Evolutionary conservation across 164 flowering plant genomes (phyloP).

Genomic region (Vitis amurensis): DNA sequence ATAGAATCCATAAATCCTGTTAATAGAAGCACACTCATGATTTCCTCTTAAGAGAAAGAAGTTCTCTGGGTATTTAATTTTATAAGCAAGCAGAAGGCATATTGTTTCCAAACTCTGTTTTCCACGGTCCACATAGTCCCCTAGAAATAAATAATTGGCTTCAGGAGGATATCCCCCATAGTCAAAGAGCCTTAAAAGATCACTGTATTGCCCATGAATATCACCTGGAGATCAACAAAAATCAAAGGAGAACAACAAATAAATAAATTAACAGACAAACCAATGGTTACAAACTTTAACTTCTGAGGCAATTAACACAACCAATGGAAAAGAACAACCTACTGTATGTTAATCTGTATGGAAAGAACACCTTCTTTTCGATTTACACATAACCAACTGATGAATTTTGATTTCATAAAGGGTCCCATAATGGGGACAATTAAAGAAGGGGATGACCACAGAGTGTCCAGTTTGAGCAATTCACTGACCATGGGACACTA

Average conservation of each 20-base stretch:
- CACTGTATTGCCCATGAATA: conserved; percentile 83
- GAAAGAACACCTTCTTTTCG: too few relatives aligned
- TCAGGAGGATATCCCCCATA: conserved; percentile 81
- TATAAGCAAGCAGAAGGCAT: conserved; percentile 81
- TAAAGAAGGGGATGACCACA: too few relatives aligned
- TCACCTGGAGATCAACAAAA: conserved; percentile 54
- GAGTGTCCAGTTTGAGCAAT: too few relatives aligned
- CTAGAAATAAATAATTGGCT: conserved; percentile 75
- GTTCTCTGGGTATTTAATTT: conserved; percentile 79
- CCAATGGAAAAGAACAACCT: too few relatives aligned
- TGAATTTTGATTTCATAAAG: too few relatives aligned
- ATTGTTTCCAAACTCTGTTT: conserved; percentile 84
- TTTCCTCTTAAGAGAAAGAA: conserved; percentile 80
- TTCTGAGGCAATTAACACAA: too few relatives aligned
- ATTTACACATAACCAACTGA: too few relatives aligned
- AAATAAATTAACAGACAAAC: too few relatives aligned
- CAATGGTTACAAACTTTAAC: too few relatives aligned
- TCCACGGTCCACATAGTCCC: conserved; percentile 90
- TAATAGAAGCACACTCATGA: conserved; percentile 82
- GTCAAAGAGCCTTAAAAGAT: conserved; percentile 77
- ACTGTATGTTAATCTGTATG: too few relatives aligned
- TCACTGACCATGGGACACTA: too few relatives aligned
- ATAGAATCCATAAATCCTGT: conserved; percentile 85
- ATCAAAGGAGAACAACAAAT: conserved; percentile 1
- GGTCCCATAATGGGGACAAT: too few relatives aligned